Percentiles rank a stretch among this genome's conserved stretches.
phyloP scores from a whole-genome alignment of 805 yeast genomes.

The Yarrowia yakushimensis region DNA sequence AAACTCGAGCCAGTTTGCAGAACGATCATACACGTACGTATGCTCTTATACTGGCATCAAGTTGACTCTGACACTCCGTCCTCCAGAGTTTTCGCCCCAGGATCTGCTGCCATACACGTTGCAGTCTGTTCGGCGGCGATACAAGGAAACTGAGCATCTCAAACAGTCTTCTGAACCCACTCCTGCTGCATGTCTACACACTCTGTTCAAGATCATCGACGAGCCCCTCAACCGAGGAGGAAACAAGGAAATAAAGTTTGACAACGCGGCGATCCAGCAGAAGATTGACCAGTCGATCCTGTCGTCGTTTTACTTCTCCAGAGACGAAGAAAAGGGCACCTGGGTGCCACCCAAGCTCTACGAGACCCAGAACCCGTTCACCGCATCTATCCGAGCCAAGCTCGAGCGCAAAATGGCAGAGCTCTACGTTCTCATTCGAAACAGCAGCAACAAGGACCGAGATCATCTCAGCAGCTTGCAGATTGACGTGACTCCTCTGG shows the following conservation, averaged over 20 bases:
- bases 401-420: slow-evolving; percentile 29
- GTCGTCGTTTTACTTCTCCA: slow-evolving; percentile 31
- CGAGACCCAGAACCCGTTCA: slow-evolving; percentile 27
- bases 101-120: slow-evolving; percentile 50
- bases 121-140: slow-evolving; percentile 52
- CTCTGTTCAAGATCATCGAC: slow-evolving; percentile 58
- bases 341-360: slow-evolving; percentile 31
- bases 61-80: slow-evolving; percentile 29
- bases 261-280: slow-evolving; percentile 52
- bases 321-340: slow-evolving; percentile 26
- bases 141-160: slow-evolving; percentile 37
- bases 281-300: slow-evolving; percentile 56
- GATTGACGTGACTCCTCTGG: slow-evolving; percentile 14
- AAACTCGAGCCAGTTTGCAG: background rate
- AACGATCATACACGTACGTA: slow-evolving; percentile 6
- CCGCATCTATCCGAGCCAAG: slow-evolving; percentile 25
- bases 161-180: slow-evolving; percentile 45
- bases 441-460: background rate
- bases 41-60: slow-evolving; percentile 31
- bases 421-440: background rate
- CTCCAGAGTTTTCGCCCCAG: slow-evolving; percentile 42
- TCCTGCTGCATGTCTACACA: slow-evolving; percentile 55
- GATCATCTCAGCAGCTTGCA: slow-evolving; percentile 3
- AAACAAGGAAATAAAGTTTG: slow-evolving; percentile 52
- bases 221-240: slow-evolving; percentile 59